Percentiles rank a stretch among this genome's conserved stretches.
phyloP scores from a whole-genome alignment of 2,329 filamentous ascomycete species.

The Tricladium varicosporioides region DNA sequence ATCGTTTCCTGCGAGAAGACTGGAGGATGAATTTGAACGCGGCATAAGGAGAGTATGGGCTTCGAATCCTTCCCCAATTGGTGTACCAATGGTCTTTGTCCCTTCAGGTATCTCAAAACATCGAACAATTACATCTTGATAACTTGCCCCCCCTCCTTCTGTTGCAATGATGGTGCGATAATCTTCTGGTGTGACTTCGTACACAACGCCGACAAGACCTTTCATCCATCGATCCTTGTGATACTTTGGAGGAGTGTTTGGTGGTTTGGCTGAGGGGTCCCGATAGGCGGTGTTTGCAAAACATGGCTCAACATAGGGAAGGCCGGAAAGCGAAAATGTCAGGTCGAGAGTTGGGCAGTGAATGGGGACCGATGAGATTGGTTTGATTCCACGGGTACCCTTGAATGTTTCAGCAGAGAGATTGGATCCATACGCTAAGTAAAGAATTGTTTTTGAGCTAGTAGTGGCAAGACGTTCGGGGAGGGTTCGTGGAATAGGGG shows the following conservation, averaged over 20 bases:
- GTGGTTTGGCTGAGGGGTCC: conserved; percentile 33
- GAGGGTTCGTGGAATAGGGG: conserved; percentile 14
- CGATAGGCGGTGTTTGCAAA: conserved; percentile 77
- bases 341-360: conserved; percentile 74
- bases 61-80: conserved; percentile 65
- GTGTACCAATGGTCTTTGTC: conserved; percentile 59
- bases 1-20: background rate
- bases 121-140: conserved; percentile 77
- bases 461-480: conserved; percentile 13
- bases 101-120: conserved; percentile 67
- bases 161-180: conserved; percentile 85
- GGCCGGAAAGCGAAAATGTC: conserved; percentile 80
- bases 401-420: conserved; percentile 77
- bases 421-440: conserved; percentile 92
- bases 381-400: conserved; percentile 73
- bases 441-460: conserved; percentile 57
- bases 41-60: conserved; percentile 79
- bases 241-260: conserved; percentile 35
- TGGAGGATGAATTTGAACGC: background rate
- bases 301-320: conserved; percentile 87
- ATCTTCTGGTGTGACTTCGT: conserved; percentile 83
- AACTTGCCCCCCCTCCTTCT: conserved; percentile 83
- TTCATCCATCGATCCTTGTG: conserved; percentile 69
- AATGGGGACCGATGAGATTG: conserved; percentile 78
- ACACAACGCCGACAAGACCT: conserved; percentile 87